These are phyloP conservation scores for Cladosporium phlei DNA, from an alignment of 2,329 filamentous ascomycete genomes.

Conservation along the genomic window DNA sequence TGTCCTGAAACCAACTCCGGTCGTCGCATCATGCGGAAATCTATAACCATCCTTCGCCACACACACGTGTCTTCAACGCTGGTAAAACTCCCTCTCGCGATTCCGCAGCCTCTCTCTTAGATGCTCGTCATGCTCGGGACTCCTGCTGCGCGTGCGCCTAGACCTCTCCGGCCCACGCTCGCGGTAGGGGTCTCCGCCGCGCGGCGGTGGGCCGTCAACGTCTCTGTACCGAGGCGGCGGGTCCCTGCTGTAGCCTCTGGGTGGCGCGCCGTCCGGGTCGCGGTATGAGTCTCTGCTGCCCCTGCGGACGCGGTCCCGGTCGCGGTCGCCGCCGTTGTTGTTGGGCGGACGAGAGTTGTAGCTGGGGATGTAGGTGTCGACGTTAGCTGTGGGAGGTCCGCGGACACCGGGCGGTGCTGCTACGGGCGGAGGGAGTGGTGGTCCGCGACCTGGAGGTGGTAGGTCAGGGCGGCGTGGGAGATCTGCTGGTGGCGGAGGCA, in stretches of 20 bases:
- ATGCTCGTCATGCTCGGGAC: constrained; percentile 20
- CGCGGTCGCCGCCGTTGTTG: constrained; percentile 19
- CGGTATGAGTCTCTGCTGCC: constrained; percentile 22
- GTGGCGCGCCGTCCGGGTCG: constrained; percentile 18
- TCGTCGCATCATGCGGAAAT: too few species aligned
- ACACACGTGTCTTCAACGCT: too few species aligned
- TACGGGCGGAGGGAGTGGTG: constrained; percentile 27
- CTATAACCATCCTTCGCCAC: too few species aligned
- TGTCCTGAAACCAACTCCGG: too few species aligned
- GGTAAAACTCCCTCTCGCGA: constrained; percentile 35
- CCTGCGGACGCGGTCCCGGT: constrained; percentile 21
- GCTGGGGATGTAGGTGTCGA: constrained; percentile 44
- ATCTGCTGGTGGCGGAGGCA: constrained; percentile 24
- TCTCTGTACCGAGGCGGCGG: constrained; percentile 11
- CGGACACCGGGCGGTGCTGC: constrained; percentile 6
- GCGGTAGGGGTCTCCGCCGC: constrained; percentile 2
- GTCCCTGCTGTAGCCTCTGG: constrained; percentile 2
- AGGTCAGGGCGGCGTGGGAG: constrained; percentile 20
- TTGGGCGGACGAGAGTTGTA: constrained; percentile 27
- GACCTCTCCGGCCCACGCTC: constrained; percentile 8
- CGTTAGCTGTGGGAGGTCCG: constrained; percentile 18
- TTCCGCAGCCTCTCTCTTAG: constrained; percentile 32
- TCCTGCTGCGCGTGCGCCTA: constrained; percentile 26
- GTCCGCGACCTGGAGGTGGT: constrained; percentile 23
- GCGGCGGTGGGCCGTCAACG: constrained; percentile 9